phyloP scores from a whole-genome alignment of 2,329 filamentous ascomycete species.

The Dothidotthia symphoricarpi region DNA sequence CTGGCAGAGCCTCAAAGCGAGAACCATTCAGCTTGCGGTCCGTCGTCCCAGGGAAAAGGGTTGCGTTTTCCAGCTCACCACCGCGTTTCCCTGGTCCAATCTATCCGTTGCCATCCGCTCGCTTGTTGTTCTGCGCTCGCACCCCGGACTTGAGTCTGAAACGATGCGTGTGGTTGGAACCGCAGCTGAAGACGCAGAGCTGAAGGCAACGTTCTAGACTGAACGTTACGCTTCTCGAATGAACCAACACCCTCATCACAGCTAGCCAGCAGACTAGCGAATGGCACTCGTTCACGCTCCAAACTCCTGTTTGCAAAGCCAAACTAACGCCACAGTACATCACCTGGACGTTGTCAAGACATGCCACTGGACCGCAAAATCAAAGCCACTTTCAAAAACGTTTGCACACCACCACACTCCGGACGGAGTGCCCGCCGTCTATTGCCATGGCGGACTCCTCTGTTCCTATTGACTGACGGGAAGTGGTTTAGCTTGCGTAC shows the following conservation, averaged over 20 bases:
- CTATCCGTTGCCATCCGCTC: constrained; percentile 12
- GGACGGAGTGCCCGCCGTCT: constrained; percentile 10
- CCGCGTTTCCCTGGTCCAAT: constrained; percentile 3
- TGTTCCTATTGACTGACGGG: constrained; percentile 8
- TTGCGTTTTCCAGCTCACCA: constrained; percentile 5
- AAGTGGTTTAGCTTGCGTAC: not conserved
- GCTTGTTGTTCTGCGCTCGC: constrained; percentile 11
- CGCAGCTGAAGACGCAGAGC: constrained; percentile 6
- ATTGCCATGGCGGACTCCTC: not conserved
- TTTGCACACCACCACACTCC: constrained; percentile 7
- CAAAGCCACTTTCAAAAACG: not conserved
- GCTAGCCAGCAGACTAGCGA: not conserved
- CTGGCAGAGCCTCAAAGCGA: constrained; percentile 12
- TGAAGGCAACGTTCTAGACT: not conserved
- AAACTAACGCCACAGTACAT: no score
- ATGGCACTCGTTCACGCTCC: no score
- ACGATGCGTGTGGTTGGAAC: constrained; percentile 1
- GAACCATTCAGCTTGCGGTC: constrained; percentile 6
- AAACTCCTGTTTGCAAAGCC: no score
- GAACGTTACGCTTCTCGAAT: not conserved
- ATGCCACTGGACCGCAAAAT: no score
- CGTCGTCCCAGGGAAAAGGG: constrained; percentile 11
- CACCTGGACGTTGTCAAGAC: no score
- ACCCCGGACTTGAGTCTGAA: constrained; percentile 12
- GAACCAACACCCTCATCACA: not conserved